Evolutionary conservation across 2,329 filamentous ascomycete genomes (phyloP).

Genomic region (Ophiosphaerella herpotricha): DNA sequence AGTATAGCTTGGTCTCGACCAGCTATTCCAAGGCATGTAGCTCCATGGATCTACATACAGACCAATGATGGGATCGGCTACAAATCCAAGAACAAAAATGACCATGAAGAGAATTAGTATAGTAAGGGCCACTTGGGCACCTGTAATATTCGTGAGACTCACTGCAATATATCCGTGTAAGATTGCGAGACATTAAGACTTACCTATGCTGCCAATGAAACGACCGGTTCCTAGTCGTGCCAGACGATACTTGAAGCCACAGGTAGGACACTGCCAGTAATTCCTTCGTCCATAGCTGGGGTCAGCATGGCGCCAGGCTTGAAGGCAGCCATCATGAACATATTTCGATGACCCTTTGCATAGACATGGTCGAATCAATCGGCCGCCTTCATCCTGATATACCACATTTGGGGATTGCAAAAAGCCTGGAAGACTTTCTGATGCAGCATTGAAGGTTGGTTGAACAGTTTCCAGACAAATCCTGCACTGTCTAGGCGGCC

Average conservation of each 20-base stretch:
- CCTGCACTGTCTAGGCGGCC: constrained; percentile 77
- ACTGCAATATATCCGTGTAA: background rate
- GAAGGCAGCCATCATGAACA: constrained; percentile 89
- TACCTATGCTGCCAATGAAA: constrained; percentile 57
- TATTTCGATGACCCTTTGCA: constrained; percentile 94
- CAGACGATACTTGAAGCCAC: constrained; percentile 80
- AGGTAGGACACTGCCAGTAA: constrained; percentile 87
- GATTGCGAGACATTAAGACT: constrained; percentile 13
- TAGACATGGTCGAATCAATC: constrained; percentile 85
- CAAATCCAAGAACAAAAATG: constrained; percentile 83
- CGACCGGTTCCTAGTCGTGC: constrained; percentile 76
- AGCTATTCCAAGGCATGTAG: constrained; percentile 44
- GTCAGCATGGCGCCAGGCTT: constrained; percentile 78
- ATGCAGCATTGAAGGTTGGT: constrained; percentile 62
- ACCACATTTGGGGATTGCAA: constrained; percentile 64
- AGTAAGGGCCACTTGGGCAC: constrained; percentile 73
- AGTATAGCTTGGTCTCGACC: constrained; percentile 18
- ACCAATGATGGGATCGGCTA: constrained; percentile 91
- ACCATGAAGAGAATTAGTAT: constrained; percentile 69
- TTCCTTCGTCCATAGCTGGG: constrained; percentile 67
- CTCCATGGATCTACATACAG: constrained; percentile 77
- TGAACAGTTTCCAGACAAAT: constrained; percentile 81
- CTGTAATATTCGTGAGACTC: constrained; percentile 22
- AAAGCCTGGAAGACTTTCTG: constrained; percentile 60
- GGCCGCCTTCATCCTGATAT: constrained; percentile 76